Evolutionary conservation across 2,329 filamentous ascomycete genomes (phyloP), one percentile per base, ranked within the genome.

Genomic region (Cytospora schulzeri): DNA sequence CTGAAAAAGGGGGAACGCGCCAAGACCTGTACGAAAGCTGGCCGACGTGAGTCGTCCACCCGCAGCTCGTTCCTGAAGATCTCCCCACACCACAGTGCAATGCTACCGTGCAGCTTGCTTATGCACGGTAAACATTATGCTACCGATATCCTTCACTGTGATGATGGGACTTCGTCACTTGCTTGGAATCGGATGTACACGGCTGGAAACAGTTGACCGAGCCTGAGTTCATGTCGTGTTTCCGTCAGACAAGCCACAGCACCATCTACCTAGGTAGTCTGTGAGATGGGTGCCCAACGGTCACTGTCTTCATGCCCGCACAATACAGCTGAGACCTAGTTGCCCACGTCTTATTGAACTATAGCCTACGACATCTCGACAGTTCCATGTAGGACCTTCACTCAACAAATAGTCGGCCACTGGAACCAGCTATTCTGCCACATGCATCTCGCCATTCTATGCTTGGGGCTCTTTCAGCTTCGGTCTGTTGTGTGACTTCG

Each of bases 21-120:
- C 57, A 64, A 64, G 57, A 56, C 50, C 60, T 57, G 54, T 33
- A 60, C 53, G 52, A 51, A 55, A 64, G 61, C 55, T 56, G 59
- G 57, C 53, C 63, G 35, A 41, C 58, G 53, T 52, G 24, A 38
- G 52, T 28, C 45, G 41, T 31, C 29, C 29, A 45, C 38, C 38
- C 45, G 45, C 45, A 24, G 45, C 45, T 48, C n/a, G 45, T 48
- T 48, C 45, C 45, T 48, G 45, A 48, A 48, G 45, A 48, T 48
- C 45, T 31, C 14, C 26, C 59, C 62, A 29, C 33, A 54, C 17
- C 62, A 63, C 62, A 59, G 65, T 66, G 62, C 55, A 57, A 62
- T 55, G 15, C 14, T 28, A 55, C 38, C 22, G 58, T 52, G 41
- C 24, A 26, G 35, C 22, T 22, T 22, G 31, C 45, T 48, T 9